These are phyloP conservation scores for Epithemia pelagica DNA, from an alignment of 108 stramenopile genomes.

Conservation along the genomic window DNA sequence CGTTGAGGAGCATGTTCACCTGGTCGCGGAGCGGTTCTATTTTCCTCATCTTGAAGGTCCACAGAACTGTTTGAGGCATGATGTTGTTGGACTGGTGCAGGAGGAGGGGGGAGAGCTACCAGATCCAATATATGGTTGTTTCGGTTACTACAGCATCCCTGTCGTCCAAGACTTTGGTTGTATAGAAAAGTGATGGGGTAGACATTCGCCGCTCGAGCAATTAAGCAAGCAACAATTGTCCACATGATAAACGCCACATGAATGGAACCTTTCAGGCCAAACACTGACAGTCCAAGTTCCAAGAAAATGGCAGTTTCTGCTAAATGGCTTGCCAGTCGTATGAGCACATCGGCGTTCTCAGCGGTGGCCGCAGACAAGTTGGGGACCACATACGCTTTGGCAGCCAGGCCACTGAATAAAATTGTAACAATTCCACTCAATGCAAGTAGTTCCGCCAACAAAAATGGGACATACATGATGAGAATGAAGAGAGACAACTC, in stretches of 20 bases:
- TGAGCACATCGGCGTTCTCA: slow-evolving; percentile 41
- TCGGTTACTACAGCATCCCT: background rate
- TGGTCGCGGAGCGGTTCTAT: background rate
- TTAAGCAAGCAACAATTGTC: slow-evolving; percentile 50
- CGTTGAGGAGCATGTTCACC: background rate
- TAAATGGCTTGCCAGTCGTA: slow-evolving; percentile 54
- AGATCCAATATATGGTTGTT: background rate
- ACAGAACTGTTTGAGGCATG: background rate
- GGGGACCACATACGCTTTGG: slow-evolving; percentile 49
- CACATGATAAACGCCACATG: slow-evolving; percentile 32
- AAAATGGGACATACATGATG: slow-evolving; percentile 68
- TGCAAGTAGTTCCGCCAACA: slow-evolving; percentile 60
- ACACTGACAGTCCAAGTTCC: slow-evolving; percentile 70
- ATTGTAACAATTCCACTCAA: slow-evolving; percentile 83
- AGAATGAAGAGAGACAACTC: slow-evolving; percentile 56
- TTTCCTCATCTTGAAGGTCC: background rate
- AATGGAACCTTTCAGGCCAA: slow-evolving; percentile 22
- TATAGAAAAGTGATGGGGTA: slow-evolving; percentile 54
- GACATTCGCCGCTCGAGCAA: slow-evolving; percentile 66
- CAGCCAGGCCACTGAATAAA: slow-evolving; percentile 73
- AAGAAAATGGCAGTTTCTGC: slow-evolving; percentile 77
- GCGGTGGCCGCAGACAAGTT: slow-evolving; percentile 49
- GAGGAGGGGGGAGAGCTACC: background rate
- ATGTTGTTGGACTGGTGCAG: background rate
- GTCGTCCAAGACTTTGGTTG: slow-evolving; percentile 18